phyloP scores from a whole-genome alignment of 2,329 filamentous ascomycete genomes.

The Cladosporium cucumerinum region DNA sequence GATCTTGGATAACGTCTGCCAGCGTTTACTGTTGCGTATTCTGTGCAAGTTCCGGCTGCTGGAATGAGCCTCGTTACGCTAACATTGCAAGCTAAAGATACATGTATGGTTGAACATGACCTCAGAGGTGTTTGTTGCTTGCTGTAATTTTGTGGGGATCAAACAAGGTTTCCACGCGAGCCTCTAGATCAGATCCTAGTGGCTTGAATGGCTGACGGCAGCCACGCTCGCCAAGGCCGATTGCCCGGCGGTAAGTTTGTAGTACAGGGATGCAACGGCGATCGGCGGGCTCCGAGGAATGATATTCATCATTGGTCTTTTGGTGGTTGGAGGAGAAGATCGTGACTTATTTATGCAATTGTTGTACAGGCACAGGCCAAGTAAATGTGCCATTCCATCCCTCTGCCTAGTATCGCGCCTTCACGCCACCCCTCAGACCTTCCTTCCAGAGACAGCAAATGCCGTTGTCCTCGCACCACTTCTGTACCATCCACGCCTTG shows the following conservation, averaged over 20 bases:
- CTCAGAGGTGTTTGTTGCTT: neutral
- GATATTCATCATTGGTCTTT: neutral
- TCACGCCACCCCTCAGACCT: conserved; percentile 37
- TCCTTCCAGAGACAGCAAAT: conserved; percentile 77
- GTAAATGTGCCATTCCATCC: no score
- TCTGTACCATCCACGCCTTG: conserved; percentile 64
- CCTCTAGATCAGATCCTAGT: conserved; percentile 12
- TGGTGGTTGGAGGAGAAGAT: neutral
- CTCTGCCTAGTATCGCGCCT: conserved; percentile 28
- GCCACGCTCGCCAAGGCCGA: conserved; percentile 1
- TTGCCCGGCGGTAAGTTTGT: neutral
- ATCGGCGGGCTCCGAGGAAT: conserved; percentile 9
- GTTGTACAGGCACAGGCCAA: neutral
- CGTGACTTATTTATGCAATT: neutral
- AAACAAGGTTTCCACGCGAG: neutral
- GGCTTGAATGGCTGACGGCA: neutral
- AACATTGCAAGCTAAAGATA: no score
- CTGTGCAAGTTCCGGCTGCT: no score
- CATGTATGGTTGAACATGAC: neutral
- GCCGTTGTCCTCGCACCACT: conserved; percentile 85
- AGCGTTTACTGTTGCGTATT: no score
- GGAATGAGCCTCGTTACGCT: no score
- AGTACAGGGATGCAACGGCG: neutral
- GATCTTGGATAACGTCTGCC: no score
- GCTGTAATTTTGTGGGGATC: neutral